Evolutionary conservation across 2,329 filamentous ascomycete species (phyloP).

Genomic region (Microthyrium microscopicum): DNA sequence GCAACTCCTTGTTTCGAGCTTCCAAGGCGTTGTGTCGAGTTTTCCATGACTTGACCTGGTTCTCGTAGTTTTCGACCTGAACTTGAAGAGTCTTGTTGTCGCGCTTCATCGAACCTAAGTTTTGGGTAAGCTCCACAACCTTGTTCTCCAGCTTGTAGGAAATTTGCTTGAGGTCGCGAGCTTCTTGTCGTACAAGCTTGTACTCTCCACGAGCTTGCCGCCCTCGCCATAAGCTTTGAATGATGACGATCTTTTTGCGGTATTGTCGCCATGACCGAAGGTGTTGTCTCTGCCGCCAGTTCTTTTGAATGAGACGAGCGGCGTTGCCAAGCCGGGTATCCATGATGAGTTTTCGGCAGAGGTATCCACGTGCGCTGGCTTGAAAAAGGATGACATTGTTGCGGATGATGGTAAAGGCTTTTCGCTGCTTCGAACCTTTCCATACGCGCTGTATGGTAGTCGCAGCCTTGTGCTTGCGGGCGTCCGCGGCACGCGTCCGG

Average conservation of each 20-base stretch:
- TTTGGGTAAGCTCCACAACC: slow-evolving; percentile 94
- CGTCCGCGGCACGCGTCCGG: slow-evolving; percentile 60
- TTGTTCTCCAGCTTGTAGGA: slow-evolving; percentile 99
- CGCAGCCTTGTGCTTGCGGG: slow-evolving; percentile 69
- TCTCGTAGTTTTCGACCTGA: slow-evolving; percentile 91
- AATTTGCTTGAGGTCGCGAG: slow-evolving; percentile 95
- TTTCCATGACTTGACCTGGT: slow-evolving; percentile 91
- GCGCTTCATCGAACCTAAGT: slow-evolving; percentile 75
- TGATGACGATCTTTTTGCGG: slow-evolving; percentile 71
- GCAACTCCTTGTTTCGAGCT: slow-evolving; percentile 77
- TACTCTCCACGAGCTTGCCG: slow-evolving; percentile 66
- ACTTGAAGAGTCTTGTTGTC: slow-evolving; percentile 81
- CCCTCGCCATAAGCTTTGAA: slow-evolving; percentile 89
- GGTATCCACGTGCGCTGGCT: slow-evolving; percentile 78
- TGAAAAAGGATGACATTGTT: slow-evolving; percentile 78
- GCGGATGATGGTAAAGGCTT: slow-evolving; percentile 59
- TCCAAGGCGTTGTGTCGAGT: slow-evolving; percentile 81
- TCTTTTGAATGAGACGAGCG: slow-evolving; percentile 74
- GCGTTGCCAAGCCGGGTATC: slow-evolving; percentile 89
- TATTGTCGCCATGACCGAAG: slow-evolving; percentile 74
- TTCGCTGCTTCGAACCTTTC: slow-evolving; percentile 82
- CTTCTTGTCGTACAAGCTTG: slow-evolving; percentile 85
- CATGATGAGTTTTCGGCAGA: slow-evolving; percentile 81
- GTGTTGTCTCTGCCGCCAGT: slow-evolving; percentile 68
- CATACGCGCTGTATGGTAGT: slow-evolving; percentile 92